phyloP scores from a whole-genome alignment of 352 stramenopile species.

The Phytophthora fragariae region DNA sequence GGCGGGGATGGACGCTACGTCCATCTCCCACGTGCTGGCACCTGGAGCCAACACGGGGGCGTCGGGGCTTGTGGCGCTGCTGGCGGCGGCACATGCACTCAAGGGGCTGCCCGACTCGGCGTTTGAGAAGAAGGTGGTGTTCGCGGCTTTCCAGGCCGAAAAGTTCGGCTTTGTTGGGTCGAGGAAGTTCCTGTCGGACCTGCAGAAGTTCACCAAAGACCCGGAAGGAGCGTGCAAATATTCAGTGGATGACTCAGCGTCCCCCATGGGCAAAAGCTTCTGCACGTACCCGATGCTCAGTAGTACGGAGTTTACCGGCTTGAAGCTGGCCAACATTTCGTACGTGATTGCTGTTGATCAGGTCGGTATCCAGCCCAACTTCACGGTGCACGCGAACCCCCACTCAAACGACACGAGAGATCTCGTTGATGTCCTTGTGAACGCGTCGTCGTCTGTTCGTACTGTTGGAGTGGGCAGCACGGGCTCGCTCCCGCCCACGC shows the following conservation, averaged over 20 bases:
- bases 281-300: slow-evolving; percentile 78
- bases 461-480: slow-evolving; percentile 48
- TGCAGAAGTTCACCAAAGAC: slow-evolving; percentile 63
- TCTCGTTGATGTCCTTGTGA: slow-evolving; percentile 62
- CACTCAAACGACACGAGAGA: slow-evolving; percentile 48
- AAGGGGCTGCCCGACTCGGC: slow-evolving; percentile 66
- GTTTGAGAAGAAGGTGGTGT: slow-evolving; percentile 82
- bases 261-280: slow-evolving; percentile 65
- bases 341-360: slow-evolving; percentile 85
- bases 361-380: slow-evolving; percentile 70
- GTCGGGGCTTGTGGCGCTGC: slow-evolving; percentile 77
- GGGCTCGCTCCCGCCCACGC: slow-evolving; percentile 63
- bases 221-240: slow-evolving; percentile 53
- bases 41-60: slow-evolving; percentile 79
- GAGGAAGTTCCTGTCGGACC: slow-evolving; percentile 75
- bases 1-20: slow-evolving; percentile 80
- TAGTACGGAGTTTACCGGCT: slow-evolving; percentile 63
- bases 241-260: slow-evolving; percentile 54
- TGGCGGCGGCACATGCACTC: slow-evolving; percentile 75
- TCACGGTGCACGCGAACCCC: slow-evolving; percentile 78
- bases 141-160: slow-evolving; percentile 83
- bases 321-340: slow-evolving; percentile 67
- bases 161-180: slow-evolving; percentile 88
- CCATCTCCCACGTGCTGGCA: slow-evolving; percentile 73
- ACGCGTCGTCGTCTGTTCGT: slow-evolving; percentile 50